These are phyloP conservation scores for Funneliformis geosporum DNA, from an alignment of 192 early-diverging fungal genomes.

Conservation along the genomic window DNA sequence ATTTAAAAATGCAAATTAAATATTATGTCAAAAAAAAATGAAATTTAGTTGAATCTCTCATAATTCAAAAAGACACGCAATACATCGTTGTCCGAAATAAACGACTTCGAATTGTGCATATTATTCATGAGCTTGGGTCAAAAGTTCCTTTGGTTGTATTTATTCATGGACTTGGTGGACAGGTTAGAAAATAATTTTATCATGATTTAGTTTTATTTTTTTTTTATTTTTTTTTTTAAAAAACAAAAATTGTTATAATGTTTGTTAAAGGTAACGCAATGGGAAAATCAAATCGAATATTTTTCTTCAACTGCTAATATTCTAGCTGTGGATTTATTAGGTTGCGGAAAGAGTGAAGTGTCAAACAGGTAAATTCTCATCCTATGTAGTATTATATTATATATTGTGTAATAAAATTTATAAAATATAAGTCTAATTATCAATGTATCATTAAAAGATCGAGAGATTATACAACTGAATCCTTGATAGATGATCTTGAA, in stretches of 20 bases:
- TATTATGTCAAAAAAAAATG: neutral
- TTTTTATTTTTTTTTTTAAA: conserved; percentile 27
- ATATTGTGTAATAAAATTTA: neutral
- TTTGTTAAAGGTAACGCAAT: conserved; percentile 50
- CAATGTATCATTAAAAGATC: conserved; percentile 34
- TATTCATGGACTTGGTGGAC: conserved; percentile 61
- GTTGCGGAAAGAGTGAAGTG: conserved; percentile 58
- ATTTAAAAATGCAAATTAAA: neutral
- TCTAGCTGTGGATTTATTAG: conserved; percentile 55
- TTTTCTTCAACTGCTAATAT: conserved; percentile 55
- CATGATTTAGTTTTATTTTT: neutral
- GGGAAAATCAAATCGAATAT: conserved; percentile 57
- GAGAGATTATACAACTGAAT: conserved; percentile 49
- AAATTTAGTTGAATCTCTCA: neutral
- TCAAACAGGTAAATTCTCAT: conserved; percentile 41
- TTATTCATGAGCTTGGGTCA: conserved; percentile 53
- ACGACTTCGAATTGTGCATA: conserved; percentile 52
- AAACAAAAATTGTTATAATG: neutral
- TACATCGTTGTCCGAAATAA: conserved; percentile 52
- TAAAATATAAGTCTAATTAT: neutral
- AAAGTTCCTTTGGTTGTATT: conserved; percentile 58
- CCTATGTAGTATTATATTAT: neutral
- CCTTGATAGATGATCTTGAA: conserved; percentile 49
- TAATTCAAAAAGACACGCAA: conserved; percentile 33
- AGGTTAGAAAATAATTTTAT: conserved; percentile 43